Percentiles rank a stretch among this genome's conserved stretches.
phyloP scores from a whole-genome alignment of 2,329 filamentous ascomycete genomes.

The Hypoxylon sp. region DNA sequence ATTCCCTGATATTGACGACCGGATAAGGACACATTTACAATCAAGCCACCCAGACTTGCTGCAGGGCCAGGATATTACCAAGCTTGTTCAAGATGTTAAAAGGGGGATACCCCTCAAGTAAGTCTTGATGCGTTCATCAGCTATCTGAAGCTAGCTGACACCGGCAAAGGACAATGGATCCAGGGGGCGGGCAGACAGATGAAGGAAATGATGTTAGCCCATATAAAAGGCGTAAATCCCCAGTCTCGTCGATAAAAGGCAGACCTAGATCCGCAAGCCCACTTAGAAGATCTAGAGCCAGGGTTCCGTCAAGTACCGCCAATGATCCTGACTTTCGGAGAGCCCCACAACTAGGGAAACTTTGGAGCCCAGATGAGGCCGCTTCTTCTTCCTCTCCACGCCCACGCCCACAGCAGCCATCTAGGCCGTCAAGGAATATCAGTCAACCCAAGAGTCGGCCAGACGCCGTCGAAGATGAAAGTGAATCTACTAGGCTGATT shows the following conservation, averaged over 20 bases:
- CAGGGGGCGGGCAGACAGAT: slow-evolving; percentile 24
- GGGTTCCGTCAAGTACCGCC: slow-evolving; percentile 28
- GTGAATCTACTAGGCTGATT: slow-evolving; percentile 44
- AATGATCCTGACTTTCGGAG: slow-evolving; percentile 49
- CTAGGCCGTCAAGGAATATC: slow-evolving; percentile 23
- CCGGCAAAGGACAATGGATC: slow-evolving; percentile 19
- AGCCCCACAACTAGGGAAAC: slow-evolving; percentile 42
- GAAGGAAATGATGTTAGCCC: slow-evolving; percentile 34
- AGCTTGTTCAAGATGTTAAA: slow-evolving; percentile 36
- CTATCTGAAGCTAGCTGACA: slow-evolving; percentile 22
- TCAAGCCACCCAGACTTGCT: slow-evolving; percentile 29
- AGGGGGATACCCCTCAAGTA: slow-evolving; percentile 30
- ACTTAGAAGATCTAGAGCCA: slow-evolving; percentile 46
- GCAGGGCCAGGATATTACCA: slow-evolving; percentile 17
- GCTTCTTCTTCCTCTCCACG: slow-evolving; percentile 24
- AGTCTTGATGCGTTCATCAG: not conserved
- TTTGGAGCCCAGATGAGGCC: slow-evolving; percentile 48
- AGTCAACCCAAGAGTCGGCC: slow-evolving; percentile 23
- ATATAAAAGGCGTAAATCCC: slow-evolving; percentile 46
- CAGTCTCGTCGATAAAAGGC: slow-evolving; percentile 27
- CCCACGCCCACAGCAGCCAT: slow-evolving; percentile 17
- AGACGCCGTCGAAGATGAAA: slow-evolving; percentile 37
- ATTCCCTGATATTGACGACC: slow-evolving; percentile 36
- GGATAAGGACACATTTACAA: slow-evolving; percentile 38
- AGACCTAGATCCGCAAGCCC: slow-evolving; percentile 45